phyloP scores from a whole-genome alignment of 2,329 filamentous ascomycete species.

The Paecilomyces sp. region DNA sequence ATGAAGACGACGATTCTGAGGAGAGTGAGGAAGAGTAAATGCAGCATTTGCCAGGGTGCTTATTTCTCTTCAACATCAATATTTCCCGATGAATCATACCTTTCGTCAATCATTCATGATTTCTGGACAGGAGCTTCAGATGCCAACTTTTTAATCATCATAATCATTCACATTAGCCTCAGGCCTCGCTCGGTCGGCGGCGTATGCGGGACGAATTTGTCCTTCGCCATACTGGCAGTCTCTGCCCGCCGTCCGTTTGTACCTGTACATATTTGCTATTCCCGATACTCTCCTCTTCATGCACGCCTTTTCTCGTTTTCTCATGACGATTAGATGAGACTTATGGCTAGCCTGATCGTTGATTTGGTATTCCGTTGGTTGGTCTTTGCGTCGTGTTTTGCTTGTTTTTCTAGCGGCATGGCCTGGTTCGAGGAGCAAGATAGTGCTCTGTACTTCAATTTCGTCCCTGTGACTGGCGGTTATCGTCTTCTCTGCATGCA shows the following conservation, averaged over 20 bases:
- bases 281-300: slow-evolving; percentile 8
- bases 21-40: slow-evolving; percentile 44
- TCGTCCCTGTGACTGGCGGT: not conserved
- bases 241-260: not conserved
- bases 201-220: not conserved
- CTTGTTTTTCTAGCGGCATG: not conserved
- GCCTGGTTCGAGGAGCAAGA: not conserved
- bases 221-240: not conserved
- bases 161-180: not conserved
- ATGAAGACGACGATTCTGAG: slow-evolving; percentile 42
- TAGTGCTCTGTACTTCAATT: not conserved
- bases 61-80: not conserved
- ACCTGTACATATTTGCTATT: not conserved
- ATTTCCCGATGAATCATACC: not conserved
- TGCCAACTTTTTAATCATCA: not conserved
- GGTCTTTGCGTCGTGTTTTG: slow-evolving; percentile 3
- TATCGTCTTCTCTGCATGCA: not conserved
- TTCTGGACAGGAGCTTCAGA: not conserved
- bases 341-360: slow-evolving; percentile 6
- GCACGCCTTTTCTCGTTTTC: slow-evolving; percentile 1
- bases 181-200: not conserved
- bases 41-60: not conserved
- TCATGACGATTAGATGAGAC: slow-evolving; percentile 9
- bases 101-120: not conserved
- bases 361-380: not conserved